A percentile compares a stretch with the other conserved stretches of the same genome.
phyloP scores from a whole-genome alignment of 140 eudicot genomes.

The Flaveria floridana region DNA sequence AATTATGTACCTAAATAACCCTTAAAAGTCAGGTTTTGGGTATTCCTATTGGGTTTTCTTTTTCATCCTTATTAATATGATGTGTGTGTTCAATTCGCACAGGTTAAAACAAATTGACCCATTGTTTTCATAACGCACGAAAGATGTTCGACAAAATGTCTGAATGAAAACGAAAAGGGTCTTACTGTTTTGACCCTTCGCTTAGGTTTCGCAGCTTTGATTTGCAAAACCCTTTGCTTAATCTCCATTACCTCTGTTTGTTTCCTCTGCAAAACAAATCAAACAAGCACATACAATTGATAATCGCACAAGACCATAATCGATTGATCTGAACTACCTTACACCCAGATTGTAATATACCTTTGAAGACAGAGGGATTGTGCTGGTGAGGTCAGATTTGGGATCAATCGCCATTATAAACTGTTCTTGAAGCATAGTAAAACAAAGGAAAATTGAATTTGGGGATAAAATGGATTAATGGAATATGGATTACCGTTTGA shows the following conservation, averaged over 20 bases:
- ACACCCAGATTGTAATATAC: background rate
- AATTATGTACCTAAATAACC: too few relatives aligned
- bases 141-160: conserved; percentile 23
- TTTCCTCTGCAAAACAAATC: conserved; percentile 3
- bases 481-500: background rate
- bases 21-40: too few relatives aligned
- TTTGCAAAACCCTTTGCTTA: background rate
- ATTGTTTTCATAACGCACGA: background rate
- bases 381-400: background rate
- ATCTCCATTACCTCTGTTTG: background rate
- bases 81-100: background rate
- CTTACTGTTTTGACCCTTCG: conserved; percentile 31
- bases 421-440: background rate
- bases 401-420: background rate
- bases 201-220: conserved; percentile 16
- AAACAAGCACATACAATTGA: background rate
- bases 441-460: background rate
- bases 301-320: background rate
- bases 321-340: background rate
- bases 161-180: background rate
- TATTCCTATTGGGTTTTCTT: too few relatives aligned
- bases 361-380: background rate
- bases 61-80: background rate
- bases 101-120: background rate
- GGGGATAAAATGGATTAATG: background rate